Evolutionary conservation across 1,284 basidiomycete species (phyloP).

Genomic region (Cystobasidium sp.): DNA sequence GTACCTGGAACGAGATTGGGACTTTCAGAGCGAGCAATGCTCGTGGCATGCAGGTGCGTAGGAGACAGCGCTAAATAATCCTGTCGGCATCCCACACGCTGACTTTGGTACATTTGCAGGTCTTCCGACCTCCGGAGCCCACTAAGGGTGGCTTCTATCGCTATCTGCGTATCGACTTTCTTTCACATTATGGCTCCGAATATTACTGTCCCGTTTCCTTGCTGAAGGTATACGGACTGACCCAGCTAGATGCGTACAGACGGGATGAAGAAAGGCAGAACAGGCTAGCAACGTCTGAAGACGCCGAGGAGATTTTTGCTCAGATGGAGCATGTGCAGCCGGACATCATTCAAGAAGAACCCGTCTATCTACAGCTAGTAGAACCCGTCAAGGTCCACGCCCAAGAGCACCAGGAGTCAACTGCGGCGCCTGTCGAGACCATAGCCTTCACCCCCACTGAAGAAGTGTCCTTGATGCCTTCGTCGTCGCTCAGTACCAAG

Average conservation of each 20-base stretch:
- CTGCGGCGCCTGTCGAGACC: neutral
- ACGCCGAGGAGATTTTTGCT: conserved; percentile 49
- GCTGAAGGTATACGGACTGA: conserved; percentile 91
- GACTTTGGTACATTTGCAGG: conserved; percentile 59
- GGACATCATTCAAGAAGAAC: neutral
- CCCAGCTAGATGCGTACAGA: conserved; percentile 94
- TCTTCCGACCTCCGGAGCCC: conserved; percentile 71
- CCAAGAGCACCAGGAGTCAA: neutral
- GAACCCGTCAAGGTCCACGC: conserved; percentile 15
- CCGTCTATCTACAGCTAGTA: conserved; percentile 30
- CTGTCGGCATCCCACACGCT: neutral
- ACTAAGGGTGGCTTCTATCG: conserved; percentile 76
- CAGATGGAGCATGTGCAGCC: conserved; percentile 63
- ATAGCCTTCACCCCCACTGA: neutral
- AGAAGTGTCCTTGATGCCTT: neutral
- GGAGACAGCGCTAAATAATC: neutral
- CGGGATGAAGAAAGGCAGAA: conserved; percentile 53
- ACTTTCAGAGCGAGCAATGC: conserved; percentile 85
- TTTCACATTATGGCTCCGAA: conserved; percentile 90
- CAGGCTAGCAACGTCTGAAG: conserved; percentile 61
- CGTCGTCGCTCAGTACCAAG: neutral
- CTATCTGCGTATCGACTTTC: conserved; percentile 92
- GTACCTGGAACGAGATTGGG: conserved; percentile 63
- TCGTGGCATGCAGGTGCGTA: conserved; percentile 83
- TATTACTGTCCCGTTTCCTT: conserved; percentile 95